phyloP scores from a whole-genome alignment of 352 stramenopile species.

The Phytophthora pisi region DNA sequence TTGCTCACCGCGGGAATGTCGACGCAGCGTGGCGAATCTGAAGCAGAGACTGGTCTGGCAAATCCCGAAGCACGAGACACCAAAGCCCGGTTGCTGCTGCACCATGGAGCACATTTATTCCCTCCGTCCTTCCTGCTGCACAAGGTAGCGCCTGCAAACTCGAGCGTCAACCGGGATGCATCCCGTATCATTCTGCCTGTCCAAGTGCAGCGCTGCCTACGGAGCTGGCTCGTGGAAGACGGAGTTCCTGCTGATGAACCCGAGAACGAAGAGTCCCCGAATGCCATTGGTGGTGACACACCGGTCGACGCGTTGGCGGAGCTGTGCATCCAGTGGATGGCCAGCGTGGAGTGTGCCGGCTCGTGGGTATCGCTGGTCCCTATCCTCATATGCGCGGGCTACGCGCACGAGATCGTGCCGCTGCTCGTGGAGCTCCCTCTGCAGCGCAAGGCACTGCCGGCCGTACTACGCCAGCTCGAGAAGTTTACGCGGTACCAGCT shows the following conservation, averaged over 20 bases:
- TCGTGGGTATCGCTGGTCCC: conserved; percentile 6
- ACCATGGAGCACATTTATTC: conserved; percentile 20
- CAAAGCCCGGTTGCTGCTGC: conserved; percentile 15
- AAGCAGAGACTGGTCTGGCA: background rate
- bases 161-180: background rate
- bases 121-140: conserved; percentile 1
- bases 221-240: conserved; percentile 12
- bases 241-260: background rate
- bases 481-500: conserved; percentile 15
- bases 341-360: background rate
- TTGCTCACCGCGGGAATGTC: conserved; percentile 5
- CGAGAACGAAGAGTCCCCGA: background rate
- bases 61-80: background rate
- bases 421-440: conserved; percentile 25
- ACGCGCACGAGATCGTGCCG: conserved; percentile 23
- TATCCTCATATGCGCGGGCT: conserved; percentile 27
- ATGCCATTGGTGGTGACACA: background rate
- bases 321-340: conserved; percentile 21
- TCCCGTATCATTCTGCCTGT: background rate
- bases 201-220: conserved; percentile 10
- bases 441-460: background rate
- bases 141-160: background rate
- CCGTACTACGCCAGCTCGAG: conserved; percentile 14
- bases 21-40: background rate
- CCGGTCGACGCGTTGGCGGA: conserved; percentile 11